Base-by-base conservation (phyloP, 495 filamentous ascomycete genomes). In the Penicillium samsonianum region DNA sequence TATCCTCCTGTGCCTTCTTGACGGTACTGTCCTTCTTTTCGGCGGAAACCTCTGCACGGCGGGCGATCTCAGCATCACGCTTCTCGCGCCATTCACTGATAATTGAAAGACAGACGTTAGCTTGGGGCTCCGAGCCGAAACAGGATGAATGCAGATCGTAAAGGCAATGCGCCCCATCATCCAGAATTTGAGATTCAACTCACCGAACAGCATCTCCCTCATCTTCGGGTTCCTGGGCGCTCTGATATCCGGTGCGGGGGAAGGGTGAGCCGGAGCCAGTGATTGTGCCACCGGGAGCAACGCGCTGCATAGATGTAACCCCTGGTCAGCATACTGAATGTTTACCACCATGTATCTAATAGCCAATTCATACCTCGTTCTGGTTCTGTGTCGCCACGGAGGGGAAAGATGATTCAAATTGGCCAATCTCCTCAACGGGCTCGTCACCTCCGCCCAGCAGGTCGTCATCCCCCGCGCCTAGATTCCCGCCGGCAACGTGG, bases 351-450 rank as follows among this genome's bases (percentile, higher is more conserved):
- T 37, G n/a, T 38, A 47, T 11, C 9, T 35, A 40, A 23, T 17
- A 40, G 16, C 7, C 14, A 38, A 35, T 50, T 57, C 82, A 63
- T 80, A 94, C 92, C 81, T 96, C 85, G 65, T 93, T 93, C 47
- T 82, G 72, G 46, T 55, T 40, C 49, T 67, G 59, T 52, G 82
- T 87, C 63, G 88, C 87, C 35, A 97, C 84, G 48, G 89, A 88
- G 5, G 93, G 92, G 73, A 96, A 97, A 23, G 89, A 88, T 67
- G 83, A 90, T 72, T 96, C 88, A 61, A 98, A 98, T 54, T 88
- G 84, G 17, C 78, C 79, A 46, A 87, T 80, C 62, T 86, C 83
- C 67, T 85, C 81, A 40, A 78, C 61, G 31, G 67, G 63, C 25
- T 62, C 64, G 56, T 63, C 61, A 41, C 74, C 75, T 65, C 73